phyloP scores from a whole-genome alignment of 257 asterid species.

The Coffea eugenioides region DNA sequence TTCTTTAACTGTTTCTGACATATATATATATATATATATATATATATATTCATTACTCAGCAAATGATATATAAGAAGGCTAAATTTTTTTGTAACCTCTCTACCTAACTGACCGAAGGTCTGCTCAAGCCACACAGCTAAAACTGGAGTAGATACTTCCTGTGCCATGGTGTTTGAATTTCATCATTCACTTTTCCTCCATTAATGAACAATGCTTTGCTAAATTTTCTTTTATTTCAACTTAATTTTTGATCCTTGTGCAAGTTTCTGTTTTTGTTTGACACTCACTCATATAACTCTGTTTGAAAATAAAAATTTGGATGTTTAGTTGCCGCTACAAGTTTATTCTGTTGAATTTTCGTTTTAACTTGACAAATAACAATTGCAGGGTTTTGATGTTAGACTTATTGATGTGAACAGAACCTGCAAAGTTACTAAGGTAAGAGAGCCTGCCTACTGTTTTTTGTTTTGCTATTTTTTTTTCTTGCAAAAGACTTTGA shows the following conservation, averaged over 20 bases:
- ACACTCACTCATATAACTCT: not conserved
- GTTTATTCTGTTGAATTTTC: not conserved
- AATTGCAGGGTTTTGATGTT: conserved; percentile 86
- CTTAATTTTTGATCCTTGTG: not conserved
- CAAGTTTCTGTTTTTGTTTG: not conserved
- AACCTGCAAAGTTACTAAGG: conserved; percentile 92
- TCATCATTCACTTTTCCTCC: not conserved
- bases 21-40: too few species aligned
- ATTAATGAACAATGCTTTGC: not conserved
- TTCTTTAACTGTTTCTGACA: too few species aligned
- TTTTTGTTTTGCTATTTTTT: not conserved
- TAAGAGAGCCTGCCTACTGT: conserved; percentile 26
- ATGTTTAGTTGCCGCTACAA: not conserved
- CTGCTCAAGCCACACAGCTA: too few species aligned
- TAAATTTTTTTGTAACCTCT: not conserved
- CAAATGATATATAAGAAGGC: not conserved
- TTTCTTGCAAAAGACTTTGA: conserved; percentile 9
- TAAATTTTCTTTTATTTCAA: not conserved
- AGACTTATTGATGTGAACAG: conserved; percentile 81
- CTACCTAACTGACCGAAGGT: not conserved
- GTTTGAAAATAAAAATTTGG: not conserved
- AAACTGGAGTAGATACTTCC: not conserved
- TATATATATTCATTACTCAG: too few species aligned
- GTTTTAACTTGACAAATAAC: conserved; percentile 9
- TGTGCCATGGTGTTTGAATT: not conserved